phyloP scores from a whole-genome alignment of 352 stramenopile species.

The Thraustochytrium sp. region DNA sequence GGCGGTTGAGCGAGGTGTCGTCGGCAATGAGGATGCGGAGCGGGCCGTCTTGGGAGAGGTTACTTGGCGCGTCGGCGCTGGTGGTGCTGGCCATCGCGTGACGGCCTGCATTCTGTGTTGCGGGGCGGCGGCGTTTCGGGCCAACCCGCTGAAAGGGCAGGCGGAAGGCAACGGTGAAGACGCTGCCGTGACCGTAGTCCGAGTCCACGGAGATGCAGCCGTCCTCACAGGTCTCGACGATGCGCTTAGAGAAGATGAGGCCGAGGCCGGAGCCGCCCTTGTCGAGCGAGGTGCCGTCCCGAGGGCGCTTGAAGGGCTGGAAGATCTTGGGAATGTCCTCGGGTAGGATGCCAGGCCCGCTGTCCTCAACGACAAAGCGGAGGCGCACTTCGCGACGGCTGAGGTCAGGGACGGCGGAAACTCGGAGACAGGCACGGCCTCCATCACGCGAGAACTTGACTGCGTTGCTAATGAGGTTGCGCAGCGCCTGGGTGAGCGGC shows the following conservation, averaged over 20 bases:
- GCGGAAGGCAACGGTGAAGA: neutral
- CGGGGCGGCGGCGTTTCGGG: no score
- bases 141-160: neutral
- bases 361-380: neutral
- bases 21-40: constrained; percentile 16
- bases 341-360: neutral
- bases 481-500: neutral
- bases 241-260: neutral
- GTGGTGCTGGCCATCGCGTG: neutral
- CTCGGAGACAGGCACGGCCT: neutral
- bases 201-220: neutral
- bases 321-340: neutral
- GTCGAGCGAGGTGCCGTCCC: neutral
- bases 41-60: no score
- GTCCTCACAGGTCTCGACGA: neutral
- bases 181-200: neutral
- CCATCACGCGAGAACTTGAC: neutral
- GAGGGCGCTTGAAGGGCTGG: neutral
- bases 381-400: neutral
- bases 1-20: neutral
- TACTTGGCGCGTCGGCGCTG: neutral
- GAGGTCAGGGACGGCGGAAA: neutral
- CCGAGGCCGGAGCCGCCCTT: neutral
- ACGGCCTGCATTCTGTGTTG: no score
- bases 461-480: neutral